Percentiles rank a stretch among this genome's conserved stretches.
Evolutionary conservation across 1,284 basidiomycete species (phyloP).

Genomic region (Neolentinus lepideus): DNA sequence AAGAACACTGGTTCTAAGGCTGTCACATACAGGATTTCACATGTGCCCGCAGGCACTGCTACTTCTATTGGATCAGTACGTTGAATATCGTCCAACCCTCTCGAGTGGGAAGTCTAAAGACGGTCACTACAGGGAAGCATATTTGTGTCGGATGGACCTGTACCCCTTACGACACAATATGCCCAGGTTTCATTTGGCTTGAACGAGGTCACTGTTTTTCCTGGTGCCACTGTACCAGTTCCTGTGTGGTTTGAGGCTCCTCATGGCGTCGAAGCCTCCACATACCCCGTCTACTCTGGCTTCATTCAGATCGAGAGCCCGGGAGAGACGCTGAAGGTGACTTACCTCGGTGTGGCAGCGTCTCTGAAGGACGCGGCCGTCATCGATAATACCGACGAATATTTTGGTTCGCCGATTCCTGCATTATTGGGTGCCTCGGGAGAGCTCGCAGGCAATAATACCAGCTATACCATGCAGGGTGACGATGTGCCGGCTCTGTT

Average conservation of each 20-base stretch:
- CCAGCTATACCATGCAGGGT: slow-evolving; percentile 46
- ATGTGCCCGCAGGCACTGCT: slow-evolving; percentile 50
- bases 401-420: slow-evolving; percentile 38
- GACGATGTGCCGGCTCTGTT: slow-evolving; percentile 37
- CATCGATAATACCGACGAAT: slow-evolving; percentile 39
- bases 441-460: slow-evolving; percentile 27
- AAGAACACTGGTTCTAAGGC: slow-evolving; percentile 32
- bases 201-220: slow-evolving; percentile 23
- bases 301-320: slow-evolving; percentile 43
- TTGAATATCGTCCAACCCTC: background rate
- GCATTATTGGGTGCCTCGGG: slow-evolving; percentile 32
- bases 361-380: slow-evolving; percentile 40
- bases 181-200: slow-evolving; percentile 36
- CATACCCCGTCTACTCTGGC: slow-evolving; percentile 54
- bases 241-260: slow-evolving; percentile 33
- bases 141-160: slow-evolving; percentile 37
- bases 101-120: slow-evolving; percentile 6
- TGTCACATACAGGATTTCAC: slow-evolving; percentile 38
- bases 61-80: background rate
- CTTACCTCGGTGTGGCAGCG: slow-evolving; percentile 43
- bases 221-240: slow-evolving; percentile 23
- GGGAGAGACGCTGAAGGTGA: slow-evolving; percentile 36
- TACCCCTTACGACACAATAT: slow-evolving; percentile 35
- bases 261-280: slow-evolving; percentile 31
- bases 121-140: slow-evolving; percentile 18